These are phyloP conservation scores for Tricholoma furcatifolium DNA, from an alignment of 768 basidiomycete species.

Conservation along the genomic window DNA sequence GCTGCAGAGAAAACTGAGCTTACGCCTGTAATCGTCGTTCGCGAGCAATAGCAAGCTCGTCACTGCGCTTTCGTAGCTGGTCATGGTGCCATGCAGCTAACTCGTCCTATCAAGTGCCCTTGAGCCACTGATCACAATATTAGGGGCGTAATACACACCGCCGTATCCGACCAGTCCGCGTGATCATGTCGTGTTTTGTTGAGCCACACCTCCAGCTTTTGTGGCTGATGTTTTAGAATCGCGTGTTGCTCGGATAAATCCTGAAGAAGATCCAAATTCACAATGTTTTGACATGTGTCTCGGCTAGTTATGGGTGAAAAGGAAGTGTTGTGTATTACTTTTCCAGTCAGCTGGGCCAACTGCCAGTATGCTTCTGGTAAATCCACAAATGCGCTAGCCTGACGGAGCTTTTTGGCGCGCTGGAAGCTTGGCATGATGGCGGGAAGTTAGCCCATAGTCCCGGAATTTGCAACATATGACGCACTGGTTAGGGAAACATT, in stretches of 20 bases:
- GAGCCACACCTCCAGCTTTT: constrained; percentile 26
- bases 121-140: background rate
- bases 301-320: constrained; percentile 21
- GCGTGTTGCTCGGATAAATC: constrained; percentile 25
- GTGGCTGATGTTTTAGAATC: constrained; percentile 17
- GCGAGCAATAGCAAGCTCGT: constrained; percentile 34
- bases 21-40: constrained; percentile 36
- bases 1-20: constrained; percentile 12
- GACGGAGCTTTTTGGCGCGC: constrained; percentile 12
- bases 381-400: constrained; percentile 1
- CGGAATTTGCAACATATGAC: background rate
- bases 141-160: constrained; percentile 15
- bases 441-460: background rate
- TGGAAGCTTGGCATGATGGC: constrained; percentile 12
- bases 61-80: constrained; percentile 32
- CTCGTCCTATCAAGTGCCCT: constrained; percentile 18
- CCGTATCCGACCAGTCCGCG: constrained; percentile 25
- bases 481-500: constrained; percentile 20
- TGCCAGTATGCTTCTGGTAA: constrained; percentile 17
- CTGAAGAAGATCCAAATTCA: constrained; percentile 14
- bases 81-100: constrained; percentile 30
- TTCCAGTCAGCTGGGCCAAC: constrained; percentile 17
- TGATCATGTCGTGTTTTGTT: constrained; percentile 27
- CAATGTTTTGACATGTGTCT: constrained; percentile 17
- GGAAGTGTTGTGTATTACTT: constrained; percentile 17